Evolutionary conservation across 176 grass and related monocot genomes (phyloP), one percentile per base, ranked within the genome.

Genomic region (Raddia guianensis): DNA sequence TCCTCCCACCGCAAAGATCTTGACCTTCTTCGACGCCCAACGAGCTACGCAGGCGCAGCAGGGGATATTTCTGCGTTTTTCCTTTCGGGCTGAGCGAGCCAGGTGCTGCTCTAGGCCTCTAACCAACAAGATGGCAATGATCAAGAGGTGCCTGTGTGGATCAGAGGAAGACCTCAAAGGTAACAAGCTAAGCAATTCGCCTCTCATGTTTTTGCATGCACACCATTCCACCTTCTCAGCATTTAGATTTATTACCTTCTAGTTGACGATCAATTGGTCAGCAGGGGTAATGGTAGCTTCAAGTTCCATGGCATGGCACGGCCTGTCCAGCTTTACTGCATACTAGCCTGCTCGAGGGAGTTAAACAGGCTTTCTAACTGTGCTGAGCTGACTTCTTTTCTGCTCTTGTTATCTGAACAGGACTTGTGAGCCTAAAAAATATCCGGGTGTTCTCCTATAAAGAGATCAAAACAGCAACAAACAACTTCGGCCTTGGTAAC

Each of bases 391-490:
- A 78, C 32, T 10, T 8, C 20, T 3, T 27, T 67, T 65, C 9
- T 37, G 52, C 46, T 82, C 4, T 63, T 51, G 10, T 66, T 34
- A 13, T 19, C 14, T 46, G 2, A 35, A 20, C 83, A 89, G 87
- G 15, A 21, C 32, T 86, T 55, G 18, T 60, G n/a, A 48, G 4
- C 43, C 15, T 57, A 65, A 80, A 57, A 37, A 81, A 81, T 72
- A 47, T 86, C 66, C 72, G 63, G 14, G 7, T 82, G 9, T 89
- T 77, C 57, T 72, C 83, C 8, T 89, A 86, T 33, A 72, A 32
- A 13, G 87, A 89, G 56, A 89, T 89, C 40, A 77, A 52, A 59
- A 18, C 27, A 66, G 87, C 83, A 13, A 86, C 87, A 21, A 72
- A 67, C 45, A 89, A 82, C 71, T 89, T 89, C 72, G 9, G 66